Percentiles rank a stretch among this genome's conserved stretches.
Evolutionary conservation across 179 eudicot genomes (phyloP).

Genomic region (Nepenthes alata): DNA sequence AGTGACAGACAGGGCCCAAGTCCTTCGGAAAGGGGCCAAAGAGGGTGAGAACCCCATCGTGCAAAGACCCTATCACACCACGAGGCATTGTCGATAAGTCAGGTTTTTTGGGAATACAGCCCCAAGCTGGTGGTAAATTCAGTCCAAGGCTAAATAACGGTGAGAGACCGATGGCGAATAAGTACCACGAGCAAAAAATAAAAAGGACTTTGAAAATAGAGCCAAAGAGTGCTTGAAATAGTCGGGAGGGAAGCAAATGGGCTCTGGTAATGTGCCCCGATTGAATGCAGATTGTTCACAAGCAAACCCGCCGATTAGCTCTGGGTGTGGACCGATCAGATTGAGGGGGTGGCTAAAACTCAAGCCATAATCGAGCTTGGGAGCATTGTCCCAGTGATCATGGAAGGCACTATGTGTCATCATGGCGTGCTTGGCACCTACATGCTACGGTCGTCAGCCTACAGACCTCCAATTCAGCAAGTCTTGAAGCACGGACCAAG

Average conservation of each 20-base stretch:
- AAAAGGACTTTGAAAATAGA: constrained; percentile 7
- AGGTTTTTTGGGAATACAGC: no score
- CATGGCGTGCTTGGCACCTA: background rate
- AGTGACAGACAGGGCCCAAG: no score
- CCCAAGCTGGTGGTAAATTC: no score
- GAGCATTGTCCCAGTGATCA: background rate
- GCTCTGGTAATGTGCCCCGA: constrained; percentile 6
- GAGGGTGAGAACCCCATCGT: no score
- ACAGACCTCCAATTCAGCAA: background rate
- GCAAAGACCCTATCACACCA: no score
- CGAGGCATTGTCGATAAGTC: no score
- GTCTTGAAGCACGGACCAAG: background rate
- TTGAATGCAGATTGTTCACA: constrained; percentile 1
- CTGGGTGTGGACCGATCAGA: constrained; percentile 1
- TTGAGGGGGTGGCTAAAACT: constrained; percentile 4
- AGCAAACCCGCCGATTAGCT: constrained; percentile 2
- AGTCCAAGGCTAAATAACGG: constrained; percentile 4
- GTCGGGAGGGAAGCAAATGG: constrained; percentile 4
- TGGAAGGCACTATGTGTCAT: background rate
- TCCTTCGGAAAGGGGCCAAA: no score
- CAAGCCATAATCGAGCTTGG: background rate
- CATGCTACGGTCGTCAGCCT: background rate
- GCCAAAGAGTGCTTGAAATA: constrained; percentile 11
- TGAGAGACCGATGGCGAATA: constrained; percentile 7
- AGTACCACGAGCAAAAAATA: constrained; percentile 5